These are phyloP conservation scores for Pseudogymnoascus verrucosus DNA, from an alignment of 2,329 filamentous ascomycete species.

Conservation along the genomic window DNA sequence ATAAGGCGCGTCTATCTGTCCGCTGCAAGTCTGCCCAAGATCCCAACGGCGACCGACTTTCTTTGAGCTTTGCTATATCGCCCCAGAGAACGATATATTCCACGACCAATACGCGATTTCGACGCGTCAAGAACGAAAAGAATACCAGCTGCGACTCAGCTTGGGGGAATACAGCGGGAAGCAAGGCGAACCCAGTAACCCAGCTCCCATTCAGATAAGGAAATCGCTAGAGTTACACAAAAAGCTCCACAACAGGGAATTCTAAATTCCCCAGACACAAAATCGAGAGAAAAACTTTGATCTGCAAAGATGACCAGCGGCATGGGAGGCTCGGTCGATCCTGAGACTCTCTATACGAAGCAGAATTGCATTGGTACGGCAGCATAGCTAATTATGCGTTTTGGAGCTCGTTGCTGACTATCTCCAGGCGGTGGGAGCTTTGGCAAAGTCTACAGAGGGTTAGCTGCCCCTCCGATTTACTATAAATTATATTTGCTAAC, in stretches of 20 bases:
- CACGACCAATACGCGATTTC: not conserved
- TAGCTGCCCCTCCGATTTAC: constrained; percentile 25
- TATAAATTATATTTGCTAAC: constrained; percentile 16
- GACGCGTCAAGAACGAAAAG: not conserved
- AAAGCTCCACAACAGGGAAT: constrained; percentile 2
- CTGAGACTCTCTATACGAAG: constrained; percentile 87
- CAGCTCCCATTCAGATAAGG: not conserved
- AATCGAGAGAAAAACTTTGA: constrained; percentile 3
- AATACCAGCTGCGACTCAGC: not conserved
- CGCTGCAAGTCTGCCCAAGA: not conserved
- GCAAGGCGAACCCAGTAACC: not conserved
- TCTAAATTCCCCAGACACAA: not conserved
- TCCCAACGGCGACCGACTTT: not conserved
- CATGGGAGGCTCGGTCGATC: constrained; percentile 58
- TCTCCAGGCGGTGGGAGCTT: constrained; percentile 83
- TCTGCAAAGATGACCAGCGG: constrained; percentile 23
- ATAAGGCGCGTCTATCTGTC: not conserved
- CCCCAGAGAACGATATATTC: not conserved
- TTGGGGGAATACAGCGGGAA: not conserved
- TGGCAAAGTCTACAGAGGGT: constrained; percentile 98
- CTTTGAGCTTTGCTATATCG: not conserved
- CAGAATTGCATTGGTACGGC: constrained; percentile 74
- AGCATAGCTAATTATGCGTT: constrained; percentile 11
- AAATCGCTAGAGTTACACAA: constrained; percentile 2
- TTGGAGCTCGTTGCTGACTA: constrained; percentile 20